Percentiles rank a stretch among this genome's conserved stretches.
phyloP scores from a whole-genome alignment of 768 basidiomycete species.

The Suillus subalutaceus region DNA sequence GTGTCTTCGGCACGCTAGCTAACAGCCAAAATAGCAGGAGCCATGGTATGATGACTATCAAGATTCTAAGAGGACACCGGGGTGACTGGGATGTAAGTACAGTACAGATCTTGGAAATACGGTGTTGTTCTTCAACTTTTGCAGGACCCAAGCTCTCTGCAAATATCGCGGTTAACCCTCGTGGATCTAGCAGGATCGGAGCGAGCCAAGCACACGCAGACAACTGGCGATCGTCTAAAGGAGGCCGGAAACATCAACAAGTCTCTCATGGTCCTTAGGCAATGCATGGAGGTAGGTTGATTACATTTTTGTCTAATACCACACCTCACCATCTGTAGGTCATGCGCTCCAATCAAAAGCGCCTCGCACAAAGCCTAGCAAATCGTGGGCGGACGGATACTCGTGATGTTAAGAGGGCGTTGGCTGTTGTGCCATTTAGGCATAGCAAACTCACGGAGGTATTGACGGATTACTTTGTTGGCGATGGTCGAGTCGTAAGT shows the following conservation, averaged over 20 bases:
- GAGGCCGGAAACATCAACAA: slow-evolving; percentile 99
- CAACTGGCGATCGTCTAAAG: slow-evolving; percentile 87
- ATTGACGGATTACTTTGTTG: slow-evolving; percentile 94
- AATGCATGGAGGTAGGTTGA: slow-evolving; percentile 82
- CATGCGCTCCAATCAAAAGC: slow-evolving; percentile 84
- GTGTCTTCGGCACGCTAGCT: slow-evolving; percentile 93
- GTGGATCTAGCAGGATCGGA: slow-evolving; percentile 88
- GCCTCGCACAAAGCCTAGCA: slow-evolving; percentile 44
- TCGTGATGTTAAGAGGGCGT: slow-evolving; percentile 67
- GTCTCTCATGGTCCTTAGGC: slow-evolving; percentile 95
- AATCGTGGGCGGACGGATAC: slow-evolving; percentile 59
- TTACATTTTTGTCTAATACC: slow-evolving; percentile 2
- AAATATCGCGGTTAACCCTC: slow-evolving; percentile 62
- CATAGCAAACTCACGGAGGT: slow-evolving; percentile 96
- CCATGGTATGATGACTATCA: slow-evolving; percentile 92
- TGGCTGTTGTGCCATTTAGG: slow-evolving; percentile 83
- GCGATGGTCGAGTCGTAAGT: slow-evolving; percentile 85
- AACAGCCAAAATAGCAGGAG: slow-evolving; percentile 92
- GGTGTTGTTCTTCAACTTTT: slow-evolving; percentile 28
- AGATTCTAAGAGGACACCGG: slow-evolving; percentile 81
- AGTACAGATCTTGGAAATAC: slow-evolving; percentile 31
- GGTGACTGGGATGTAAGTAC: slow-evolving; percentile 71
- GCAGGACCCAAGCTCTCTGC: slow-evolving; percentile 51
- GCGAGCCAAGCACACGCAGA: slow-evolving; percentile 90
- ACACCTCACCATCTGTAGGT: slow-evolving; percentile 30